Base-by-base conservation (phyloP, 345 rosid species). In the Limnanthes douglasii region DNA sequence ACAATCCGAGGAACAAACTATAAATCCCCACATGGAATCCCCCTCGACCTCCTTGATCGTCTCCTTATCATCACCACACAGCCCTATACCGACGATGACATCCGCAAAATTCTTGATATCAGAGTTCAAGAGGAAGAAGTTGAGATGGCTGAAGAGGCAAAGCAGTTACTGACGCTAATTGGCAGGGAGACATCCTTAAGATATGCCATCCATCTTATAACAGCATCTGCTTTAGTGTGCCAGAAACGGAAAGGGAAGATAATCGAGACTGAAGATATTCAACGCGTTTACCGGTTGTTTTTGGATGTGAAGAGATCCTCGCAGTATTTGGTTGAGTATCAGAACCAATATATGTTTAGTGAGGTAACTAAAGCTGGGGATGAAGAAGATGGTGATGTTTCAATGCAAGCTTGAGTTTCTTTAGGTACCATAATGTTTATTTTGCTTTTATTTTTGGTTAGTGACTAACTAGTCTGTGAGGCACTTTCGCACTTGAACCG, bases 91-190 rank as follows among this genome's bases (percentile, higher is more conserved):
- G 74, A 53, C 13, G 86, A 78, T 37, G 97, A 88, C 30, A 88
- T 83, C 38, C 54, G 68, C 39, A 65, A 65, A 57, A 88, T 88
- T 51, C 58, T 83, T 37, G 94, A 84, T 54, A 90, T 84, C 35
- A 74, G 98, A 45, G 73, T 86, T 67, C 92, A 74, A 70, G 97
- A 84, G 55, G 95, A 88, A 65, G 94, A 78, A 12, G 93, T 86
- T 0, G 95, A 86, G 31, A 69, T 82, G 76, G 45, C 68, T 16
- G 88, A 75, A 53, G 95, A 81, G 18, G 94, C 90, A 4, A 88
- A 67, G 39, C 78, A 74, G 39, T 44, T 88, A 15, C 26, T 83
- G 65, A 83, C 97, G 1, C 65, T 70, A 55, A 80, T 88, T 4
- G 95, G 97, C 13, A 80, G 56, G 0, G 86, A 80, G 25, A 90